phyloP scores from a whole-genome alignment of 768 basidiomycete species.

The Lentinula sp. region DNA sequence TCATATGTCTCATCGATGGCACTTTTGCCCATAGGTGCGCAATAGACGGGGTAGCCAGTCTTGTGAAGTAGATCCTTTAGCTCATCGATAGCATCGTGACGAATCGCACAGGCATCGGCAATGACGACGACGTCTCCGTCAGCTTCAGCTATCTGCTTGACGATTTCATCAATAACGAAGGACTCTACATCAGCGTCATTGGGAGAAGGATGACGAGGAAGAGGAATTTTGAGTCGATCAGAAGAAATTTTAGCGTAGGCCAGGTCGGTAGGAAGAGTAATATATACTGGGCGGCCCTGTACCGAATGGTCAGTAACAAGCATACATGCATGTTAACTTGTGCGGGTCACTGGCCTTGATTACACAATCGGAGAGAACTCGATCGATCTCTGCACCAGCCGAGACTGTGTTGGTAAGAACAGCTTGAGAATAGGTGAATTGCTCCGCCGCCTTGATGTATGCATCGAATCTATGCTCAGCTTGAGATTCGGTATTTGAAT shows the following conservation, averaged over 20 bases:
- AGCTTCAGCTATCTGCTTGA: slow-evolving; percentile 55
- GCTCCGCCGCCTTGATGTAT: slow-evolving; percentile 68
- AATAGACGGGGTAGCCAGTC: slow-evolving; percentile 70
- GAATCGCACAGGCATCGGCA: slow-evolving; percentile 75
- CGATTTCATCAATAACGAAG: slow-evolving; percentile 71
- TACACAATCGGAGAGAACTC: slow-evolving; percentile 66
- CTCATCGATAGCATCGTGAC: slow-evolving; percentile 63
- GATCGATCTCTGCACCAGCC: slow-evolving; percentile 73
- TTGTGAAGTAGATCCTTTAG: slow-evolving; percentile 53
- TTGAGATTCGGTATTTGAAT: not conserved
- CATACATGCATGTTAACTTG: not conserved
- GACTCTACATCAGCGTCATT: slow-evolving; percentile 57
- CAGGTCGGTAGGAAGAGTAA: slow-evolving; percentile 82
- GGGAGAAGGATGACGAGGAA: slow-evolving; percentile 39
- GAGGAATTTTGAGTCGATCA: slow-evolving; percentile 53
- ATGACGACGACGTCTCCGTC: slow-evolving; percentile 68
- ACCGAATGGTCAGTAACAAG: not conserved
- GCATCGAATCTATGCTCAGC: slow-evolving; percentile 60
- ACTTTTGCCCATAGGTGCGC: slow-evolving; percentile 80
- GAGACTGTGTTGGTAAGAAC: slow-evolving; percentile 42
- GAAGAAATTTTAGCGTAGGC: slow-evolving; percentile 63
- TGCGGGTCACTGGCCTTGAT: slow-evolving; percentile 33
- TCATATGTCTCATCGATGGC: slow-evolving; percentile 63
- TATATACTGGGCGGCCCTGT: slow-evolving; percentile 81
- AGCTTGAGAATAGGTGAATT: slow-evolving; percentile 70